These are phyloP conservation scores for Irpex sp. DNA, from an alignment of 1,284 basidiomycete species.

Conservation along the genomic window DNA sequence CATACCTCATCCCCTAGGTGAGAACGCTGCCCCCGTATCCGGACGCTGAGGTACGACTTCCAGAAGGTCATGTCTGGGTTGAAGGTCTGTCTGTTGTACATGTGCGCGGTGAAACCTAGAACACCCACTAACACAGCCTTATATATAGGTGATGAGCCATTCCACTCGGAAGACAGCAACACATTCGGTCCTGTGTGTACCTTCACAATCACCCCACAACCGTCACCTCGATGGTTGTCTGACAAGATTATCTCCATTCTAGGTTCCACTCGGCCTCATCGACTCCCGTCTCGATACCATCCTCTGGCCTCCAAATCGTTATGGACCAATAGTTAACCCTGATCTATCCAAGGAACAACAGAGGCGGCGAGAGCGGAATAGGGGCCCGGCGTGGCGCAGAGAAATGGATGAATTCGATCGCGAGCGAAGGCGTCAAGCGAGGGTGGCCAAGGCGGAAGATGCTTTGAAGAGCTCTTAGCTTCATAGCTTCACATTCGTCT, in stretches of 20 bases:
- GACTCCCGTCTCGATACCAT: slow-evolving; percentile 59
- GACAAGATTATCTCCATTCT: slow-evolving; percentile 1
- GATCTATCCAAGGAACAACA: slow-evolving; percentile 4
- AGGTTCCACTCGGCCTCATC: slow-evolving; percentile 63
- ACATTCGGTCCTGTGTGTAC: slow-evolving; percentile 61
- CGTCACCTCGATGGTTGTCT: background rate
- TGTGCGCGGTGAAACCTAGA: background rate
- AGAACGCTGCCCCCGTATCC: slow-evolving; percentile 71
- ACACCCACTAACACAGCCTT: background rate
- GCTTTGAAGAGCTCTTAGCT: background rate
- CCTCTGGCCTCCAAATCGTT: slow-evolving; percentile 59
- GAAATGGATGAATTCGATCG: slow-evolving; percentile 44
- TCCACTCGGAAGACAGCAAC: slow-evolving; percentile 71
- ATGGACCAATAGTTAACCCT: slow-evolving; percentile 38
- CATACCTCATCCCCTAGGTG: slow-evolving; percentile 29
- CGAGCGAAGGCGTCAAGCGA: slow-evolving; percentile 38
- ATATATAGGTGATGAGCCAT: slow-evolving; percentile 55
- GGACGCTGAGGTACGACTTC: slow-evolving; percentile 49
- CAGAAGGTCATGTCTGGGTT: slow-evolving; percentile 67
- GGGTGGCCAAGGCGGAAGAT: slow-evolving; percentile 31
- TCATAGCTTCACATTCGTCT: no score
- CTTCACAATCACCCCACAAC: background rate
- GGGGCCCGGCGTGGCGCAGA: slow-evolving; percentile 39
- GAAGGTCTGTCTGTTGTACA: slow-evolving; percentile 50
- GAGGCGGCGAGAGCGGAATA: slow-evolving; percentile 18